Evolutionary conservation across 1,284 basidiomycete genomes (phyloP).

Genomic region (Blastosporella zonata): DNA sequence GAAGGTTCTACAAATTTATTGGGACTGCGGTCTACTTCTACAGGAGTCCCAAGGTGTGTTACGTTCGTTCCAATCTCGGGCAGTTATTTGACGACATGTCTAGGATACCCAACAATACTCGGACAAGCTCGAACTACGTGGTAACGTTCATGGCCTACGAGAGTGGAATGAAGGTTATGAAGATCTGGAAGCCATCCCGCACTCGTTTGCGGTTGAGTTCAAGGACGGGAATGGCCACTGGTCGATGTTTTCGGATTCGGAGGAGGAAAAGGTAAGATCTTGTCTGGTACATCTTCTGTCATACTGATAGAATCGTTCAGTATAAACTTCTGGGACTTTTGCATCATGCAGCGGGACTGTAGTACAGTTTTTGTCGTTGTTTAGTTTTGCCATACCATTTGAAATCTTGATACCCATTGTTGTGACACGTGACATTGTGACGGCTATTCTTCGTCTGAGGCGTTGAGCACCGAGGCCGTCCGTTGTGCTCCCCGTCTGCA

Average conservation of each 20-base stretch:
- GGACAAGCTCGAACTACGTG: conserved; percentile 49
- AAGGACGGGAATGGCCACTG: conserved; percentile 45
- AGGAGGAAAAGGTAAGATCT: conserved; percentile 59
- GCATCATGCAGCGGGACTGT: conserved; percentile 40
- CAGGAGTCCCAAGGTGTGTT: conserved; percentile 50
- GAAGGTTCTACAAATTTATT: conserved; percentile 61
- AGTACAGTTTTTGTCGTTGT: conserved; percentile 16
- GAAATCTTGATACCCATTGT: conserved; percentile 13
- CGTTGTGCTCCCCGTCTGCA: conserved; percentile 25
- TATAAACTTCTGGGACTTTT: conserved; percentile 42
- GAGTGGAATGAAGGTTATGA: conserved; percentile 76
- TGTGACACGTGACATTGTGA: conserved; percentile 19
- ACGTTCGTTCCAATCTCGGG: background rate
- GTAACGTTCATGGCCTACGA: conserved; percentile 43
- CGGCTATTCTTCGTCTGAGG: conserved; percentile 9
- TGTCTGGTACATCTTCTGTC: background rate
- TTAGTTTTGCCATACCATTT: conserved; percentile 10
- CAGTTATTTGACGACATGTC: background rate
- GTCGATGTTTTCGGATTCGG: conserved; percentile 64
- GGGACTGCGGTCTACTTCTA: conserved; percentile 50
- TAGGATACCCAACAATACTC: conserved; percentile 48
- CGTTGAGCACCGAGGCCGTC: conserved; percentile 13
- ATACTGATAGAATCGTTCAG: conserved; percentile 20
- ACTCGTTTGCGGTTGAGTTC: conserved; percentile 69
- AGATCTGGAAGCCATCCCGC: conserved; percentile 64